Conservation (phyloP, 164 flowering plant species). For the Protea cynaroides region DNA sequence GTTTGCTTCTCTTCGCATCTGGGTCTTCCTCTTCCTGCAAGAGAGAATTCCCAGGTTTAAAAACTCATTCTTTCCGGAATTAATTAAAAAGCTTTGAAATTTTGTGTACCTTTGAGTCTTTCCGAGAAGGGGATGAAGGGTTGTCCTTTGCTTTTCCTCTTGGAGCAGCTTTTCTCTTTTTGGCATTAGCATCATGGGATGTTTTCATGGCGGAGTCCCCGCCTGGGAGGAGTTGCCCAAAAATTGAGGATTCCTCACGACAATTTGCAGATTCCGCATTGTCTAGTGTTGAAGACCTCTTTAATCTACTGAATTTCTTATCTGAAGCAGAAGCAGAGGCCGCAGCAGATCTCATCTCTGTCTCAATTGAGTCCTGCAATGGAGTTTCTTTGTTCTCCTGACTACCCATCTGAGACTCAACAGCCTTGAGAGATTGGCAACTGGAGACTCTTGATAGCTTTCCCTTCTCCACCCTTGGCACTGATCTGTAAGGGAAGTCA, state of each 20-base stretch:
- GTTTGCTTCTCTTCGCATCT: constrained; percentile 47
- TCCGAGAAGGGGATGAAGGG: constrained; percentile 17
- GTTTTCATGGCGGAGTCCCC: constrained; percentile 16
- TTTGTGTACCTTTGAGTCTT: constrained; percentile 27
- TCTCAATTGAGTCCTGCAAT: constrained; percentile 21
- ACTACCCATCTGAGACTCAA: constrained; percentile 33
- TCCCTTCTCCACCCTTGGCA: constrained; percentile 20
- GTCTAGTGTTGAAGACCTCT: constrained; percentile 28
- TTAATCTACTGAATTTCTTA: constrained; percentile 15
- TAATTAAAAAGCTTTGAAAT: neutral
- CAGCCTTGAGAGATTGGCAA: constrained; percentile 42
- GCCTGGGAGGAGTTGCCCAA: constrained; percentile 17
- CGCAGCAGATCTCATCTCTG: constrained; percentile 20
- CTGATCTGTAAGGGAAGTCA: constrained; percentile 30
- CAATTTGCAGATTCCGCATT: constrained; percentile 17
- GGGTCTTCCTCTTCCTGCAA: constrained; percentile 45
- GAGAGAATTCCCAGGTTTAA: neutral
- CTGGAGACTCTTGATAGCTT: constrained; percentile 55
- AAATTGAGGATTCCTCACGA: constrained; percentile 19
- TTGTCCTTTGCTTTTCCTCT: constrained; percentile 22
- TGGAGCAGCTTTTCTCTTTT: constrained; percentile 27
- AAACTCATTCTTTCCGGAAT: neutral
- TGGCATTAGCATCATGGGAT: constrained; percentile 14
- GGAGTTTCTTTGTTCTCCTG: constrained; percentile 13
- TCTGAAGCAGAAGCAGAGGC: constrained; percentile 10